Evolutionary conservation across 2,329 filamentous ascomycete genomes (phyloP).

Genomic region (Aureobasidium sp.): DNA sequence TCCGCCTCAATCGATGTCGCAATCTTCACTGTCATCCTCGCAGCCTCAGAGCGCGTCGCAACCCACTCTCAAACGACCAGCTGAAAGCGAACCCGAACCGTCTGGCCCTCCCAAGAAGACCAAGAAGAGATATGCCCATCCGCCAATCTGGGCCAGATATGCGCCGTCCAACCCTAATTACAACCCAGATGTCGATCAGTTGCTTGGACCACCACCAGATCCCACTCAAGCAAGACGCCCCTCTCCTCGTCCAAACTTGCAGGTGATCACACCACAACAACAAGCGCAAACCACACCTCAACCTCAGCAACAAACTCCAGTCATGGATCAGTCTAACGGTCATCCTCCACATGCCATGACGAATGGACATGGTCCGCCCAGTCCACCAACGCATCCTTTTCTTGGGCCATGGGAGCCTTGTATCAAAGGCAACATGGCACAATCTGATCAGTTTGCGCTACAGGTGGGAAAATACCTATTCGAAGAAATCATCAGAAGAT

Average conservation of each 20-base stretch:
- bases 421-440: conserved; percentile 9
- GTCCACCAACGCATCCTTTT: background rate
- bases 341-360: background rate
- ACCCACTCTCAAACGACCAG: conserved; percentile 20
- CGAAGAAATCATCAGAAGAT: background rate
- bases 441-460: background rate
- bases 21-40: background rate
- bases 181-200: background rate
- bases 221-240: background rate
- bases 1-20: background rate
- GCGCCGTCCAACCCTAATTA: conserved; percentile 20
- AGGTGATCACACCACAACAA: background rate
- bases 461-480: conserved; percentile 12
- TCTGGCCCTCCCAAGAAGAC: conserved; percentile 23
- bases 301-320: background rate
- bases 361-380: conserved; percentile 2
- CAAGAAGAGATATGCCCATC: conserved; percentile 22
- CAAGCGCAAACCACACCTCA: background rate
- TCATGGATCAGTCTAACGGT: background rate
- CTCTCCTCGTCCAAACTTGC: conserved; percentile 3
- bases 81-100: conserved; percentile 17
- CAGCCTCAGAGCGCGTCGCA: background rate
- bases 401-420: conserved; percentile 14
- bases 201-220: conserved; percentile 2
- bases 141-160: conserved; percentile 27